Percentiles rank a stretch among this genome's conserved stretches.
Conservation (phyloP, 148 eudicot genomes). For the Rhododendron williamsianum region DNA sequence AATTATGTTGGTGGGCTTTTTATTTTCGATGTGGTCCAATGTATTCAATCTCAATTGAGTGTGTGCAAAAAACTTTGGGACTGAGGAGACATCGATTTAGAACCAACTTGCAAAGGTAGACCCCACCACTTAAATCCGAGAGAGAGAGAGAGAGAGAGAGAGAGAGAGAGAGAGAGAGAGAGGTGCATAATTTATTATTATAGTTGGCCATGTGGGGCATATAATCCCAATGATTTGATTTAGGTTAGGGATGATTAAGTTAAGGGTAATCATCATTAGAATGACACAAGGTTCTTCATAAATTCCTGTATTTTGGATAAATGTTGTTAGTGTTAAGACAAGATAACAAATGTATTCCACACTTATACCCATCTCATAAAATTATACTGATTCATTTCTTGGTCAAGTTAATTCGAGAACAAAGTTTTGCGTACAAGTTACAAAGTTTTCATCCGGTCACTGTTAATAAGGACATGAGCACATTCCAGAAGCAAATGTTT, state of each 20-base stretch:
- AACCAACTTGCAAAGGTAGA: constrained; percentile 11
- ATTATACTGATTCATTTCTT: background rate
- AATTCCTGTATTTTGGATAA: background rate
- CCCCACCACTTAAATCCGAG: constrained; percentile 15
- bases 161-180: background rate
- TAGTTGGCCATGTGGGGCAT: constrained; percentile 23
- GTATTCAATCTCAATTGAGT: background rate
- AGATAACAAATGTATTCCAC: background rate
- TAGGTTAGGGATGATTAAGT: constrained; percentile 14
- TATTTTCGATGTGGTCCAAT: constrained; percentile 15
- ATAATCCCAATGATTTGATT: constrained; percentile 18
- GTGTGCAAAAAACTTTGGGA: background rate
- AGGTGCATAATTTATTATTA: background rate
- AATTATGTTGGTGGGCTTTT: background rate
- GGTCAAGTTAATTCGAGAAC: constrained; percentile 4
- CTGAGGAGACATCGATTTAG: constrained; percentile 8
- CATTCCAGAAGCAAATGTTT: background rate
- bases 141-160: background rate
- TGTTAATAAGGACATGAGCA: background rate
- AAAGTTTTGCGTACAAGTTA: constrained; percentile 11
- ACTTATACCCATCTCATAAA: background rate
- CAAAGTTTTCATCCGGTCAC: background rate
- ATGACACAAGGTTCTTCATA: background rate
- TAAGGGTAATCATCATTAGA: constrained; percentile 18
- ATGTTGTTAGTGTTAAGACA: background rate